phyloP scores from a whole-genome alignment of 2,329 filamentous ascomycete genomes.

The Trichophyton simii region DNA sequence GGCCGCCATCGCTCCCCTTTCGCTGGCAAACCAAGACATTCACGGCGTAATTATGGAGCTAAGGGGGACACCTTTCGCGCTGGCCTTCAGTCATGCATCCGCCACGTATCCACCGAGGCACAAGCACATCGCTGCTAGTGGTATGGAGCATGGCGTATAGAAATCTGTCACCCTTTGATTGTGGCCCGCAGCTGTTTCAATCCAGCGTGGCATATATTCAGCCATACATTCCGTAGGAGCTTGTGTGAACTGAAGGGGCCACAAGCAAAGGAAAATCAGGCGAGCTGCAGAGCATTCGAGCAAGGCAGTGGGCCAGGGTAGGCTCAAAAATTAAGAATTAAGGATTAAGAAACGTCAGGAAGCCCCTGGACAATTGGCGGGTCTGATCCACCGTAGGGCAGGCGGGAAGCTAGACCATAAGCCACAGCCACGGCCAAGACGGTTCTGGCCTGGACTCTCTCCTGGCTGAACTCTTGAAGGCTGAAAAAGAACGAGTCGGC shows the following conservation, averaged over 20 bases:
- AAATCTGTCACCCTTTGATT: not conserved
- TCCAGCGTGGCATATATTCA: not conserved
- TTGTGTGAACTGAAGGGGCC: not conserved
- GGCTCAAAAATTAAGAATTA: not conserved
- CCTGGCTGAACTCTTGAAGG: not conserved
- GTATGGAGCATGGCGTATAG: not conserved
- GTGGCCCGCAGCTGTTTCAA: not conserved
- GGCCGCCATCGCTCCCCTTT: not conserved
- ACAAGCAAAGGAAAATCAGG: not conserved
- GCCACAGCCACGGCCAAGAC: constrained; percentile 3
- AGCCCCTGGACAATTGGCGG: not conserved
- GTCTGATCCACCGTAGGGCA: not conserved
- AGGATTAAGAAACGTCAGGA: not conserved
- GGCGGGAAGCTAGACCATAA: not conserved
- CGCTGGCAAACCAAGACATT: not conserved
- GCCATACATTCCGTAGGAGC: not conserved
- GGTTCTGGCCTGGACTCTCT: not conserved
- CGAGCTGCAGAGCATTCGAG: not conserved
- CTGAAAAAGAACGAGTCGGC: not conserved
- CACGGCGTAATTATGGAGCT: not conserved
- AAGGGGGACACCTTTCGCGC: not conserved
- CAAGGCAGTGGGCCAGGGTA: not conserved
- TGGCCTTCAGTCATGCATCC: not conserved
- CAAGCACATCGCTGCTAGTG: not conserved
- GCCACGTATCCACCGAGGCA: constrained; percentile 1